Conservation (phyloP, 2,329 filamentous ascomycete species). For the Cercospora brassicicola region DNA sequence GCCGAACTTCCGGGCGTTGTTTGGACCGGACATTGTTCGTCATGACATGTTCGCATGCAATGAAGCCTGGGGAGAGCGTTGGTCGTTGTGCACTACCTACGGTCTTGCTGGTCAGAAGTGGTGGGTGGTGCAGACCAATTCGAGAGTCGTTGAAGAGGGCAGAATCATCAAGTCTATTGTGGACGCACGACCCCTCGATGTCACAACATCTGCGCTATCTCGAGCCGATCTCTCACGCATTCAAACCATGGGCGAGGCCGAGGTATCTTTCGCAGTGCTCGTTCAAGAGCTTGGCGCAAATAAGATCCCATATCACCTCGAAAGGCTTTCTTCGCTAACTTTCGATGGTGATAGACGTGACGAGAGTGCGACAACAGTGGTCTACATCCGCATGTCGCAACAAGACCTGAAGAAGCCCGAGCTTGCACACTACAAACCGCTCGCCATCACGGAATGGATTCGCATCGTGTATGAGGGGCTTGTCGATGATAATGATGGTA, state of each 20-base stretch:
- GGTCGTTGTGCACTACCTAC: conserved; percentile 71
- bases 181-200: conserved; percentile 20
- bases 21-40: conserved; percentile 64
- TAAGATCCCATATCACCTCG: conserved; percentile 28
- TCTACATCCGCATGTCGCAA: conserved; percentile 12
- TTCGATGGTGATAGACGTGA: conserved; percentile 1
- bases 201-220: conserved; percentile 14
- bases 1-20: conserved; percentile 61
- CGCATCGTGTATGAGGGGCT: conserved; percentile 17
- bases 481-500: conserved; percentile 2
- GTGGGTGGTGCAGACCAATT: conserved; percentile 70
- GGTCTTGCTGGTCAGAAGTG: conserved; percentile 73
- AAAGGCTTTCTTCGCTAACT: conserved; percentile 20
- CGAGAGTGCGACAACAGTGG: conserved; percentile 7
- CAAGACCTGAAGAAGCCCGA: neutral
- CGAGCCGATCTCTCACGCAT: conserved; percentile 36
- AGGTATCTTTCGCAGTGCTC: conserved; percentile 36
- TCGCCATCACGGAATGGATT: conserved; percentile 16
- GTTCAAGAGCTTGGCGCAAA: conserved; percentile 28
- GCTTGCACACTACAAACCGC: neutral
- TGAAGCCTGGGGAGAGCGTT: conserved; percentile 67
- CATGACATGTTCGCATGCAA: conserved; percentile 66
- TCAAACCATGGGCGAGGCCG: conserved; percentile 42
- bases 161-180: conserved; percentile 22
- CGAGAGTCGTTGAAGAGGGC: conserved; percentile 11